Conservation (phyloP, 306 rosid species). For the Vigna mungo region DNA sequence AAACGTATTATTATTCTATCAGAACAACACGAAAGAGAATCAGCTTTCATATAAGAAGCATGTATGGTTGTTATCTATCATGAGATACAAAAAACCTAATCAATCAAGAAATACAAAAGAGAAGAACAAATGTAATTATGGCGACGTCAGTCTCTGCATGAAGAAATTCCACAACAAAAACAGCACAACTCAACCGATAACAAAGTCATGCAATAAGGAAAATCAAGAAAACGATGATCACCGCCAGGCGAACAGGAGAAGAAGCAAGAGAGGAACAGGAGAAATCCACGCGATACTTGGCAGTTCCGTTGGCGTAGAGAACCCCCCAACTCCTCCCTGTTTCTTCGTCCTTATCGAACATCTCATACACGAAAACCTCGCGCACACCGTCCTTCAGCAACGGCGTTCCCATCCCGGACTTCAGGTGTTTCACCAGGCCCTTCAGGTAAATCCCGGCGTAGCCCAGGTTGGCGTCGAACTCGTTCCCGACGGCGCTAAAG, state of each 20-base stretch:
- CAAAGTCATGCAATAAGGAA: not conserved
- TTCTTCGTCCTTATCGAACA: conserved; percentile 63
- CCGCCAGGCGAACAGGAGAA: not conserved
- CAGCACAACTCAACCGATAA: not conserved
- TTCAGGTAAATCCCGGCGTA: conserved; percentile 78
- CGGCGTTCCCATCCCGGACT: conserved; percentile 74
- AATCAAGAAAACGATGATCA: not conserved
- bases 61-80: too few relatives aligned
- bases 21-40: too few relatives aligned
- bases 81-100: too few relatives aligned
- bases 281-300: conserved; percentile 67
- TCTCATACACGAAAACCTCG: conserved; percentile 67
- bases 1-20: too few relatives aligned
- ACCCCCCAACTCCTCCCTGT: conserved; percentile 72
- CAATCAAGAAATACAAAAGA: not conserved
- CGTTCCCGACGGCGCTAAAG: conserved; percentile 47
- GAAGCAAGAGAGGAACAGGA: conserved; percentile 39
- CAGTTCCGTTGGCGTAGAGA: conserved; percentile 65
- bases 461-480: conserved; percentile 67
- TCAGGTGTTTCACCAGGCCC: conserved; percentile 68
- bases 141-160: not conserved
- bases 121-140: too few relatives aligned
- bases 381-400: conserved; percentile 70
- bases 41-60: too few relatives aligned
- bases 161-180: too few relatives aligned